Conservation (phyloP, 192 early-diverging fungal genomes). For the Cetraspora pellucida region DNA sequence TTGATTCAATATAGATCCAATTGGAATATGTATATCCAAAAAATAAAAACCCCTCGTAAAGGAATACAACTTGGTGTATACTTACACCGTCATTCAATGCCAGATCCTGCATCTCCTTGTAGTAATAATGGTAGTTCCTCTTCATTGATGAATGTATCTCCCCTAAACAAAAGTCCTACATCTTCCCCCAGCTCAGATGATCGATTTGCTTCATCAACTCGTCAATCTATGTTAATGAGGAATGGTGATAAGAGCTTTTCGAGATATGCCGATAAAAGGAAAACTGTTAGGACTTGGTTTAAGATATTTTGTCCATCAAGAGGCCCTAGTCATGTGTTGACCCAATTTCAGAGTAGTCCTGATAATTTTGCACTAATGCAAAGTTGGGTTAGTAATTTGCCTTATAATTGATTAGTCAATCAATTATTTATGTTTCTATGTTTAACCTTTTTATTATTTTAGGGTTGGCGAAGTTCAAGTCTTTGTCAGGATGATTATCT, state of each 20-base stretch:
- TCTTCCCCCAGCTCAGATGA: constrained; percentile 8
- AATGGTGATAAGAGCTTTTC: constrained; percentile 41
- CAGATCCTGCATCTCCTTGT: constrained; percentile 1
- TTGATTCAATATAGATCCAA: constrained; percentile 44
- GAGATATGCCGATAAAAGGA: constrained; percentile 49
- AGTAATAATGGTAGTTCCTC: neutral
- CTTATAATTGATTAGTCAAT: neutral
- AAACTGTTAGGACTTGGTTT: constrained; percentile 57
- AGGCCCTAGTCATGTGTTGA: constrained; percentile 52
- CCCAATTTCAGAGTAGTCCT: constrained; percentile 57
- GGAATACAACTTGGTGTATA: constrained; percentile 54
- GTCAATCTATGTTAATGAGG: neutral
- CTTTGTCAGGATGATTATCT: constrained; percentile 35
- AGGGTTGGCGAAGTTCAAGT: constrained; percentile 37
- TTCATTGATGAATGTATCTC: constrained; percentile 18
- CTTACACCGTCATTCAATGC: constrained; percentile 52
- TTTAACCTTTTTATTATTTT: neutral
- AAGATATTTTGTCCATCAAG: constrained; percentile 53
- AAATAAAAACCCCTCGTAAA: constrained; percentile 45
- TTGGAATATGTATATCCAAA: constrained; percentile 64
- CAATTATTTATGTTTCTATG: neutral
- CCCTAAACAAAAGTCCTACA: constrained; percentile 12
- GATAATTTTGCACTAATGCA: constrained; percentile 56
- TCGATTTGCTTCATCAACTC: neutral
- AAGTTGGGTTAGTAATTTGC: constrained; percentile 52